Evolutionary conservation across 352 stramenopile species (phyloP), one percentile per base, ranked within the genome.

Genomic region (Saprolegnia diclina): DNA sequence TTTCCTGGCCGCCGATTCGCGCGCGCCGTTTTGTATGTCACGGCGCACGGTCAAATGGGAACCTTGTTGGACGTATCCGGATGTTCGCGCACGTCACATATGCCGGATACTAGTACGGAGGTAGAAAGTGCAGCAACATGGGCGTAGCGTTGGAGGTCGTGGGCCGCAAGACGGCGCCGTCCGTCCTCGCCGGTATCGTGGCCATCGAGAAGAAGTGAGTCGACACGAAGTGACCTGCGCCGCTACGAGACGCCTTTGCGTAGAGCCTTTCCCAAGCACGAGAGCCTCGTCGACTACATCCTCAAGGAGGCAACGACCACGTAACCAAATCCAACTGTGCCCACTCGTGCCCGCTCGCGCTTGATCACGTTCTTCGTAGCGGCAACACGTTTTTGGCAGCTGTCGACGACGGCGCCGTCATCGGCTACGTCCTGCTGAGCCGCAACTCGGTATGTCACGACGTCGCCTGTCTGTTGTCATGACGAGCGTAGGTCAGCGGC

Each of bases 401-500:
- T 11, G 40, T 85, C 19, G 56, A 61, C 26, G 54, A 32, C 24
- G 56, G 50, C 38, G 37, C 21, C 45, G 74, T 83, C 6, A 29
- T 61, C 52, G 79, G 77, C 56, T 83, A 87, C 72, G 56, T 87
- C 11, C 75, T 87, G 18, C 81, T 75, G 52, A 72, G 77, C 24
- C 69, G 76, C 42, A 77, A 71, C 48, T 62, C 64, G 52, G 44
- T 53, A 35, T 14, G 21, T 42, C 24, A 22, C 35, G 19, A 52
- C 35, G 40, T 38, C n/a, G 59, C 63, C 19, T 54, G 35, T 9
- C 29, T 66, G 35, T n/a, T n/a, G 57, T 44, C 3, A 32, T 52
- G 13, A 35, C 64, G 38, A 18, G 18, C 57, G n/a, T 44, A 44
- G 79, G 50, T 67, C 14, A 72, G 73, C 13, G 76, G 77, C 4